Base-by-base conservation (phyloP, 768 basidiomycete genomes). In the Boletellus ananas region DNA sequence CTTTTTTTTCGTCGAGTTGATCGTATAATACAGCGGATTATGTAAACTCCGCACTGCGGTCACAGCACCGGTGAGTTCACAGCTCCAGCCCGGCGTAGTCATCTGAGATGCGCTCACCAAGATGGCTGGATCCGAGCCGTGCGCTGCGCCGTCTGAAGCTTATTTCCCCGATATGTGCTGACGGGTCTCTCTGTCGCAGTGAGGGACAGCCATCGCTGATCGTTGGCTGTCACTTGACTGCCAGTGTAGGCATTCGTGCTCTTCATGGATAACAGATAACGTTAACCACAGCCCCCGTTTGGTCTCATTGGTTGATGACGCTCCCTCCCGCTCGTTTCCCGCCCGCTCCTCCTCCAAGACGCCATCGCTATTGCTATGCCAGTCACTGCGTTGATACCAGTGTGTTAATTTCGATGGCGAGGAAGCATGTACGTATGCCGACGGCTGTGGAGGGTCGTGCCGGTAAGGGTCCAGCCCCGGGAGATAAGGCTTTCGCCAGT, bases 401-500 rank as follows among this genome's bases (percentile, higher is more conserved):
- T 29, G 29, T 34, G 36, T 41, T 44, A 34, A 50, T 51, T 36
- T 35, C 37, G 21, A 40, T 34, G 23, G 18, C 37, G 31, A 40
- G 45, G 11, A 27, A 29, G 42, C 18, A 18, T 10, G n/a, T 43
- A 45, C 44, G 52, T 23, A 42, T 9, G 11, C 50, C 29, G 50
- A 23, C 21, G 9, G 3, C 23, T 43, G 29, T 47, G 18, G 14
- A 12, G 36, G 27, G 31, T 31, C 4, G 38, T 35, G 5, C 23
- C 29, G 50, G 57, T 40, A 58, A 44, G 43, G 34, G 7, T 31
- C 31, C 20, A 21, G 11, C n/a, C 23, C 43, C 6, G 14, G 3
- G 23, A 59, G 64, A 65, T 64, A 64, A 59, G 56, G 23, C 49
- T 36, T 6, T 47, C 34, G 41, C 3, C 41, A 23, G 21, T 18